Conservation (phyloP, 306 rosid species). For the Senna siamea region DNA sequence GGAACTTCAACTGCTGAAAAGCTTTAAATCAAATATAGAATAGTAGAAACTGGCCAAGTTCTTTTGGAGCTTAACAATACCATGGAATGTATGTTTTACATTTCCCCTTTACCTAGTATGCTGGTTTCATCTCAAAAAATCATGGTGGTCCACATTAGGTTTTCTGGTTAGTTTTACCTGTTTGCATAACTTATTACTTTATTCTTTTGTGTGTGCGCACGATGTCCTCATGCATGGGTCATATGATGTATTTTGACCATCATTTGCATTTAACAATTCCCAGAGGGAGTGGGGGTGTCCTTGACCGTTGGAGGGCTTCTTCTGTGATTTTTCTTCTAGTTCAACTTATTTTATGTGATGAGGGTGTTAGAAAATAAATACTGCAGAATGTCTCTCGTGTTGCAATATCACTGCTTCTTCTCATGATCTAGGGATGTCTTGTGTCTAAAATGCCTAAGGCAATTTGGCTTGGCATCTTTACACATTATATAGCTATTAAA, state of each 20-base stretch:
- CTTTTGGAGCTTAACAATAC: neutral
- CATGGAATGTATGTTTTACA: neutral
- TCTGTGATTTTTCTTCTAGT: neutral
- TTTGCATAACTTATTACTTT: neutral
- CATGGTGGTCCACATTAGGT: neutral
- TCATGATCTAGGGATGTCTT: slow-evolving; percentile 71
- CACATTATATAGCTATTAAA: too few species aligned
- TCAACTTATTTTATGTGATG: neutral
- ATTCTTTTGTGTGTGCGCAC: neutral
- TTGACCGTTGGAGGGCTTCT: slow-evolving; percentile 2
- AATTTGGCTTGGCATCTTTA: too few species aligned
- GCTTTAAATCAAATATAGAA: neutral
- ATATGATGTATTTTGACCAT: neutral
- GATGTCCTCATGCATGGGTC: too few species aligned
- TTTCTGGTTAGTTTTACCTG: neutral
- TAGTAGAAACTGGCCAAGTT: neutral
- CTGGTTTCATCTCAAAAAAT: slow-evolving; percentile 16
- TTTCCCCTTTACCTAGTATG: neutral
- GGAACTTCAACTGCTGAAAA: neutral
- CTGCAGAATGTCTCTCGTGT: slow-evolving; percentile 2
- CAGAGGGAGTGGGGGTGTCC: neutral
- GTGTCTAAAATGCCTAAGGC: too few species aligned
- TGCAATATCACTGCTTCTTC: slow-evolving; percentile 42
- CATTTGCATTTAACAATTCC: slow-evolving; percentile 17
- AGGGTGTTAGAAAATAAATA: slow-evolving; percentile 19